Evolutionary conservation across 305 asterid genomes (phyloP), one percentile per base, ranked within the genome.

Genomic region (Ilex paraguariensis): DNA sequence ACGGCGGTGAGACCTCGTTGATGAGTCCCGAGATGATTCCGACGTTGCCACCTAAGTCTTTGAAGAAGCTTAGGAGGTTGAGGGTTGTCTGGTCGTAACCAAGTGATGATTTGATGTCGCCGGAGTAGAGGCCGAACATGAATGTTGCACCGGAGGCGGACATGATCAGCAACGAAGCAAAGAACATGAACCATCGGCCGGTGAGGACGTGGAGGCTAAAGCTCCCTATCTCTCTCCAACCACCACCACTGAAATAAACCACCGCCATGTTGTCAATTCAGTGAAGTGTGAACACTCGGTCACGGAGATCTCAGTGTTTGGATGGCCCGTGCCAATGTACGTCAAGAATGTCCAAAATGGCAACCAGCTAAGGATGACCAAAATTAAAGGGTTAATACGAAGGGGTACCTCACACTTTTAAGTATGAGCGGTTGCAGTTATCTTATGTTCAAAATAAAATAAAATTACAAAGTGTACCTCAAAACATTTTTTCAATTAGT

Each of bases 61-160:
- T 82, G 83, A 82, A 85, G 81, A 85, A 85, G 48, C 92, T 56
- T 54, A 85, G 40, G 28, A 76, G 69, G 74, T 21, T 21, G 28
- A 21, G 28, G 28, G 28, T 21, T 21, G 28, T 21, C 1, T 21
- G 28, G 28, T 21, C 87, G 74, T 84, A 84, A 44, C 87, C 91
- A 39, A 84, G 76, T 65, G 87, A 57, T 9, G 82, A 55, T 49
- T 81, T 84, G 56, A 84, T 65, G 57, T 74, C 83, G 66, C 61
- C 59, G 62, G 92, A 85, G 82, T 82, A 82, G 74, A 82, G 59
- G 57, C 84, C 77, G 75, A 84, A 82, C 60, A 82, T 77, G 82
- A 77, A 84, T 46, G 84, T 77, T 61, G 88, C 86, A 49, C 91
- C 91, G 13, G 86, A 71, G 80, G 80, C 72, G 1, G 86, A 79